Evolutionary conservation across 1,284 basidiomycete species (phyloP), one percentile per base, ranked within the genome.

Genomic region (Coniferiporia weirii): DNA sequence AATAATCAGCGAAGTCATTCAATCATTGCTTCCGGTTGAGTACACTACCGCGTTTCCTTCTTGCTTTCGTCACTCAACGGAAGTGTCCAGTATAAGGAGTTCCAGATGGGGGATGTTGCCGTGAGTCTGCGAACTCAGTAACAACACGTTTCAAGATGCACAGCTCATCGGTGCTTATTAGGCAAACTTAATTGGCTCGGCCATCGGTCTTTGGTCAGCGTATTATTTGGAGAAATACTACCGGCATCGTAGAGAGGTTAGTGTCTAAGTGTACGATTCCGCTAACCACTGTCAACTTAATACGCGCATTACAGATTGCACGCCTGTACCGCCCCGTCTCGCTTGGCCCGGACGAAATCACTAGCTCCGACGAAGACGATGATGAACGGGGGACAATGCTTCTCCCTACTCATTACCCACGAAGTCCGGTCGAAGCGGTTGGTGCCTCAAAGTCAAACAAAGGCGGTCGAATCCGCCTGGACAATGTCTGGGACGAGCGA

Each of bases 181-280:
- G 89, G 92, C 93, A 10, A 95, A 95, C 68, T 71, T 94, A n/a
- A 69, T 87, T 17, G 93, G 93, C 7, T 87, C 89, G 0, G 75
- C 81, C 0, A 70, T 91, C 3, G 93, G 92, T 1, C 73, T 95
- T 10, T 84, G 82, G 65, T 68, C 77, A 52, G 76, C 86, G 0
- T 91, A 83, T 67, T 72, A 89, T 62, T 71, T 88, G 47, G 90
- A 92, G 68, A 78, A 76, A 56, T 82, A 91, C 64, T 86, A 92
- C 69, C 84, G 89, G 17, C 80, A 83, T 62, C 78, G 90, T 64
- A 80, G 86, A 71, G 89, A 92, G 76, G 88, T 88, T 66, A 43
- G 66, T 66, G 9, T 22, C 20, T 7, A 45, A 34, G n/a, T n/a
- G 20, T 9, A 17, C 27, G 17, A 8, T 38, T n/a, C 4, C 54